Evolutionary conservation across 2,329 filamentous ascomycete genomes (phyloP), one percentile per base, ranked within the genome.

Genomic region (Ophiostoma pallidulum): DNA sequence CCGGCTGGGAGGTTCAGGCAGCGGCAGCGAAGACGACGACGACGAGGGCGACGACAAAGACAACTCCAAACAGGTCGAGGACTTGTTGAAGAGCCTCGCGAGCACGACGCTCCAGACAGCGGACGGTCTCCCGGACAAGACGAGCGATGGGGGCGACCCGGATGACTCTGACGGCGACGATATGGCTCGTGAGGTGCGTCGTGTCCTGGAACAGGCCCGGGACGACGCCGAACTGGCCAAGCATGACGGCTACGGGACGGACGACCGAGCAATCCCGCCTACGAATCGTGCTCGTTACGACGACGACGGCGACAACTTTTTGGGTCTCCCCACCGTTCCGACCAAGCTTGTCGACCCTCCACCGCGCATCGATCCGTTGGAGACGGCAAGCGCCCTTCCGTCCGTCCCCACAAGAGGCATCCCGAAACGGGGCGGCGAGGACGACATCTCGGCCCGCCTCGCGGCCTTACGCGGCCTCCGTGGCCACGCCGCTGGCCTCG

Each of bases 401-500:
- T 43, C 48, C 2, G 48, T 20, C 7, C 44, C 49, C 3, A 41
- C 35, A 12, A 19, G 48, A 3, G 19, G 10, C 8, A 18, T 41
- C 1, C 41, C 40, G 4, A 26, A 37, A 9, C 45, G 45, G 38
- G 64, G 66, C 49, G 66, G 68, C 45, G 66, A 66, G 26, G 65
- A 70, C 42, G 68, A 70, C 50, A 71, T 80, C 41, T 66, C 70
- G 2, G 66, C 69, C 8, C 74, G 75, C 42, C 68, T 79, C 56
- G 73, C 74, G 3, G 72, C 71, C 5, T 66, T 80, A 3, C 66
- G 67, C 33, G 65, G 69, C 14, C 53, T 67, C 36, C 55, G 56
- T 44, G 45, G 53, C 48, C 20, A n/a, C 2, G 41, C 48, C 4
- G 24, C 51, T 8, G 54, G 53, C 31, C 45, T 63, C 48, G 48